Evolutionary conservation across 2,329 filamentous ascomycete genomes (phyloP).

Genomic region (Grosmannia clavigera): DNA sequence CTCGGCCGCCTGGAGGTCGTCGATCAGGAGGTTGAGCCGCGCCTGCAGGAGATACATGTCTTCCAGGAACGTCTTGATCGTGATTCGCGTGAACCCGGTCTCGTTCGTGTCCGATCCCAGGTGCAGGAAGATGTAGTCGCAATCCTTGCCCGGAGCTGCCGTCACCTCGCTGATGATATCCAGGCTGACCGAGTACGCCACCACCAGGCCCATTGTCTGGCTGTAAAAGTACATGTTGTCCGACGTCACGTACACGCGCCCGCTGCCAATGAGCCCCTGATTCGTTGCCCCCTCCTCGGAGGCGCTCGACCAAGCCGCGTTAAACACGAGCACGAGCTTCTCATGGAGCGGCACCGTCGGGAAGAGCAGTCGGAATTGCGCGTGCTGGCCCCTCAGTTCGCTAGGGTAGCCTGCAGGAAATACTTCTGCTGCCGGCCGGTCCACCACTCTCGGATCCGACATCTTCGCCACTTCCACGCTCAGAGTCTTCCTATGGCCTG

Average conservation of each 20-base stretch:
- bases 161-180: conserved; percentile 78
- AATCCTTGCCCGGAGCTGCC: conserved; percentile 77
- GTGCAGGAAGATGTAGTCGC: conserved; percentile 85
- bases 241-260: conserved; percentile 77
- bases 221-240: conserved; percentile 93
- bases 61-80: conserved; percentile 87
- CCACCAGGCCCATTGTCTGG: conserved; percentile 80
- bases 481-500: conserved; percentile 29
- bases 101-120: conserved; percentile 49
- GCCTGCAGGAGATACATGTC: conserved; percentile 70
- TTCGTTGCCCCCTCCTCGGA: conserved; percentile 29
- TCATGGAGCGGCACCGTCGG: conserved; percentile 66
- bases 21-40: conserved; percentile 74
- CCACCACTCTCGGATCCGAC: conserved; percentile 12
- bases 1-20: conserved; percentile 62
- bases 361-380: conserved; percentile 87
- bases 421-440: conserved; percentile 35
- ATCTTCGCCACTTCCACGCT: conserved; percentile 27
- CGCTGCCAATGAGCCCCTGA: conserved; percentile 46
- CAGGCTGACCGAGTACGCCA: conserved; percentile 67
- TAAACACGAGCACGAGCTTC: conserved; percentile 81
- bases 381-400: conserved; percentile 74
- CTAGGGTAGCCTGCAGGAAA: conserved; percentile 70
- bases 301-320: conserved; percentile 66
- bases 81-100: conserved; percentile 59